Evolutionary conservation across 345 rosid genomes (phyloP), one percentile per base, ranked within the genome.

Genomic region (Salix exigua): DNA sequence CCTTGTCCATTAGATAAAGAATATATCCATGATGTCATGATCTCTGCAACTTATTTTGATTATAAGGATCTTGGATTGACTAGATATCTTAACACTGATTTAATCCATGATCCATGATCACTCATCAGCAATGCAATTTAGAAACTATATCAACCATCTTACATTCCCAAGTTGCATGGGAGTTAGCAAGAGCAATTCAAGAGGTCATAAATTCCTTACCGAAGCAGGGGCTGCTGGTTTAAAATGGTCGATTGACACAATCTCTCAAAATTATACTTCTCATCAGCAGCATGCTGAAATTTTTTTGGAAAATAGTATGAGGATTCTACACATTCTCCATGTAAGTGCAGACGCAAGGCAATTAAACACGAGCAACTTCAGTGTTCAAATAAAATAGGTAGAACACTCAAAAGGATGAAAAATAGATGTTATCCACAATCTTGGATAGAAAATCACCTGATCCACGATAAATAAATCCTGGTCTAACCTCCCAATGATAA

Each of bases 201-300:
- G 72, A 77, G 46, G 73, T 44, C n/a, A 76, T 58, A 72, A 77
- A 78, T 74, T 80, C 82, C 92, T 89, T 77, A 95, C 99, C 89
- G 88, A 74, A 95, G 91, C 83, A 95, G 86, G 58, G 99, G 99
- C 75, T 96, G 99, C 78, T 92, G 99, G 82, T 91, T 96, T 84
- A 96, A 80, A 84, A 92, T 86, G 48, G 99, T 96, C 76, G 98
- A 91, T 77, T 87, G 86, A 31, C 96, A 91, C 62, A 96, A 82
- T 75, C 75, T 84, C 89, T 96, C 99, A 81, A 91, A 96, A 86
- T 96, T 96, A 83, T 88, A 93, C 79, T 96, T 96, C 91, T 96
- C 99, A 84, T 96, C 98, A 19, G 99, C 99, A 75, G 99, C 99
- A 87, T 96, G 99, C 99, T 96, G 89, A 66, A 31, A 14, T 14